Evolutionary conservation across 2,329 filamentous ascomycete genomes (phyloP), one percentile per base, ranked within the genome.

Genomic region (Ascosphaera pollenicola): DNA sequence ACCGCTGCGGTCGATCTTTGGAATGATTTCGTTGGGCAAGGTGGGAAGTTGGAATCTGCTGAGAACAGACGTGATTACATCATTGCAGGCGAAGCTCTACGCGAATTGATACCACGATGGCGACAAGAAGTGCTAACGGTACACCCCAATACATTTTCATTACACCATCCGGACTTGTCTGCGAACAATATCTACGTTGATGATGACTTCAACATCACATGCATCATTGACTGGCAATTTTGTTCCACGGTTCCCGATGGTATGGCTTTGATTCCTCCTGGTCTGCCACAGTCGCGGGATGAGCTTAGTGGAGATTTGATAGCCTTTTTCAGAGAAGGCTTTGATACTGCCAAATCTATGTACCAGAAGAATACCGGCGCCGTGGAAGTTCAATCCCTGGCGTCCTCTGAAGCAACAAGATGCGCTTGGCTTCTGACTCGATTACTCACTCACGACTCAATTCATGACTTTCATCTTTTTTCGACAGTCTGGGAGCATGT

Each of bases 121-220:
- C 26, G 37, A 11, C n/a, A 40, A 17, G 43, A 43, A 21, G 37
- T 37, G 13, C 39, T 36, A 6, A 19, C 35, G 7, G 39, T 43
- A n/a, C 21, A 42, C 18, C 39, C 16, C 18, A 35, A 41, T 10
- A 32, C n/a, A 8, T 47, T 49, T 36, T 42, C 47, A 3, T 39
- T 53, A 3, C 47, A 42, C 15, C 49, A 54, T 30, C 42, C 55
- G 17, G 59, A 63, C 42, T 42, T 62, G 16, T 57, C 60, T 35
- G 46, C 49, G 36, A 56, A 56, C 41, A 63, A 64, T 40, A 53
- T 56, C 31, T 55, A 49, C 32, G 48, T 57, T 18, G 51, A 57
- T 36, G 39, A 52, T 15, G 41, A 55, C 19, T 54, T 43, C 41
- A 53, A 55, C 17, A 50, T 57, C 32, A 55, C 49, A 16, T 48